Base-by-base conservation (phyloP, 148 eudicot species). In the Nyssa sinensis region DNA sequence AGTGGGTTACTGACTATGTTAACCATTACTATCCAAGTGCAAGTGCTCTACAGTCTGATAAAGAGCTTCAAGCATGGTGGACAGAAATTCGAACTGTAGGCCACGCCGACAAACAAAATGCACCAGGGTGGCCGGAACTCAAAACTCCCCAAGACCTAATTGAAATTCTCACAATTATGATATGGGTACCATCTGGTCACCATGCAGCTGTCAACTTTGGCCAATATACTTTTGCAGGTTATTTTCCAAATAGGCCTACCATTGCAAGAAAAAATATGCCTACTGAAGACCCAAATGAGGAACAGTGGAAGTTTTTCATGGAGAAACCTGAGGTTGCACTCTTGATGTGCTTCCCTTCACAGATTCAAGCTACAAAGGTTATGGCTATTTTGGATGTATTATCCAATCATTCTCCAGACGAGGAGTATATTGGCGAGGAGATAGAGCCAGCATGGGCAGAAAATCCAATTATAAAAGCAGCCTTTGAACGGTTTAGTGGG, bases 201-300 rank as follows among this genome's bases (percentile, higher is more conserved):
- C n/a, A n/a, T n/a, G n/a, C n/a, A n/a, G n/a, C n/a, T n/a, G 92
- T 51, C 35, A 93, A 93, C 86, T 93, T 93, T 16, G 93, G 94
- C 1, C 98, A 93, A 31, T 93, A 91, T 24, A 77, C 77, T 23
- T 93, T 66, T 32, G 93, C 78, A 11, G 98, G 90, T 3, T 93
- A 86, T 53, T 85, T 88, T 74, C 94, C 94, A 0, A 91, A 88
- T 58, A 73, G 97, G 69, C 91, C 94, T 0, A 88, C 95, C 29
- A 84, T 76, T 32, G 87, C 93, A 1, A 75, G 97, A 47, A 79
- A 66, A 19, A 87, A 84, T 12, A 91, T 91, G 93, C 92, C 88
- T 2, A 72, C 81, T 0, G 96, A 89, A 73, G 87, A 89, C 24
- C 90, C 86, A 5, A 78, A 74, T 0, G 78, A 78, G 0, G 78